Conservation (phyloP, 768 basidiomycete species). For the Pisolithus tinctorius region DNA sequence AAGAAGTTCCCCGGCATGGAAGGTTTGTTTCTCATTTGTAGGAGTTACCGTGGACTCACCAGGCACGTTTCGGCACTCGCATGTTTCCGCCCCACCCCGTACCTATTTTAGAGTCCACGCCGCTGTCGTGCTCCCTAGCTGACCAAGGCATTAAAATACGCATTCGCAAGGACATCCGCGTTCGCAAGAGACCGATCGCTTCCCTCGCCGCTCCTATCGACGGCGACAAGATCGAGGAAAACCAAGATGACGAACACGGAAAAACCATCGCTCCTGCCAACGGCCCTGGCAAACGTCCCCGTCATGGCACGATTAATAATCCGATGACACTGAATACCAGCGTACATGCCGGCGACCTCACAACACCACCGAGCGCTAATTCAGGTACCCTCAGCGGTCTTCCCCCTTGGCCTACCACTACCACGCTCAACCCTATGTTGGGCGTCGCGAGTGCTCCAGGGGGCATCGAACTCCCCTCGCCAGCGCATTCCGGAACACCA, state of each 20-base stretch:
- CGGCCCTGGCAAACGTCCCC: conserved; percentile 17
- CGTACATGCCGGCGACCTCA: conserved; percentile 8
- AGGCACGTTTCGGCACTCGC: too few species aligned
- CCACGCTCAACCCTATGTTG: conserved; percentile 25
- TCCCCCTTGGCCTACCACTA: conserved; percentile 27
- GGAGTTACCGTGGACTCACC: not conserved
- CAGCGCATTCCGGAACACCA: conserved; percentile 2
- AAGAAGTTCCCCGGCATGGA: conserved; percentile 98
- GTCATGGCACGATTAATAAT: conserved; percentile 22
- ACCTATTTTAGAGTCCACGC: conserved; percentile 64
- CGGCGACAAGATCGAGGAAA: conserved; percentile 19
- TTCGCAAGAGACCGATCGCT: conserved; percentile 60
- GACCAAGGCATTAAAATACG: conserved; percentile 95
- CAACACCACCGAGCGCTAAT: conserved; percentile 9
- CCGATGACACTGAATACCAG: conserved; percentile 11
- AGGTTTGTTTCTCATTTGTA: conserved; percentile 40
- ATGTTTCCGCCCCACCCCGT: too few species aligned
- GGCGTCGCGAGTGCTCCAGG: conserved; percentile 27
- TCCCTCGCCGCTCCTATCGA: conserved; percentile 21
- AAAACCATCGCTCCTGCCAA: conserved; percentile 5
- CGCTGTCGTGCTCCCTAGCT: conserved; percentile 83
- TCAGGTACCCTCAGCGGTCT: conserved; percentile 22
- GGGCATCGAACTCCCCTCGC: conserved; percentile 22
- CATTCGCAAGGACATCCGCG: conserved; percentile 86
- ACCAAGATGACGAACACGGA: conserved; percentile 17